A percentile compares a stretch with the other conserved stretches of the same genome.
Conservation (phyloP, 805 yeast species). For the Naumovozyma castellii region DNA sequence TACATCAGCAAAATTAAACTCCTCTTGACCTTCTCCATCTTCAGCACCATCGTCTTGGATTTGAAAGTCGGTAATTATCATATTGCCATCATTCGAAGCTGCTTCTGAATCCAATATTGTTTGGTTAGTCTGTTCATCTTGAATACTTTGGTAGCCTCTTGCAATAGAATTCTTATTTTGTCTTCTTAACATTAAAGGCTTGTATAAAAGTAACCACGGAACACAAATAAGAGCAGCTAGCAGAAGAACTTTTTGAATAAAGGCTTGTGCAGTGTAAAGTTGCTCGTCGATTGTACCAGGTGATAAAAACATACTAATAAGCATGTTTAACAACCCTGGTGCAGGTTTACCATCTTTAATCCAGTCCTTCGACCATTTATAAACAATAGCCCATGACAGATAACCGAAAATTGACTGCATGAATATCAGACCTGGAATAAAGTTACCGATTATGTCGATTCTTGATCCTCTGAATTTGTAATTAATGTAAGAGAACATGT, state of each 20-base stretch:
- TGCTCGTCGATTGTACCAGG: slow-evolving; percentile 84
- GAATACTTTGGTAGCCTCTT: slow-evolving; percentile 36
- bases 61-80: slow-evolving; percentile 34
- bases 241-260: slow-evolving; percentile 63
- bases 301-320: slow-evolving; percentile 87
- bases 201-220: slow-evolving; percentile 80
- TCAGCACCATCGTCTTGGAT: slow-evolving; percentile 27
- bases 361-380: slow-evolving; percentile 96
- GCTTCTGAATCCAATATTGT: slow-evolving; percentile 22
- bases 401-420: slow-evolving; percentile 97
- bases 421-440: slow-evolving; percentile 85
- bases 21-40: slow-evolving; percentile 35
- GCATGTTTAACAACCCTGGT: slow-evolving; percentile 89
- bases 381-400: slow-evolving; percentile 71
- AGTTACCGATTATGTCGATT: slow-evolving; percentile 85
- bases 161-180: slow-evolving; percentile 34
- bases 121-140: slow-evolving; percentile 26
- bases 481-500: slow-evolving; percentile 75
- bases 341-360: slow-evolving; percentile 63
- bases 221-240: slow-evolving; percentile 78
- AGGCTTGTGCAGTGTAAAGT: slow-evolving; percentile 69
- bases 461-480: slow-evolving; percentile 55
- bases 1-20: slow-evolving; percentile 78
- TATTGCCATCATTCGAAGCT: slow-evolving; percentile 41
- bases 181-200: slow-evolving; percentile 66